Base-by-base conservation (phyloP, 108 stramenopile genomes). In the Nitzschia sp. region DNA sequence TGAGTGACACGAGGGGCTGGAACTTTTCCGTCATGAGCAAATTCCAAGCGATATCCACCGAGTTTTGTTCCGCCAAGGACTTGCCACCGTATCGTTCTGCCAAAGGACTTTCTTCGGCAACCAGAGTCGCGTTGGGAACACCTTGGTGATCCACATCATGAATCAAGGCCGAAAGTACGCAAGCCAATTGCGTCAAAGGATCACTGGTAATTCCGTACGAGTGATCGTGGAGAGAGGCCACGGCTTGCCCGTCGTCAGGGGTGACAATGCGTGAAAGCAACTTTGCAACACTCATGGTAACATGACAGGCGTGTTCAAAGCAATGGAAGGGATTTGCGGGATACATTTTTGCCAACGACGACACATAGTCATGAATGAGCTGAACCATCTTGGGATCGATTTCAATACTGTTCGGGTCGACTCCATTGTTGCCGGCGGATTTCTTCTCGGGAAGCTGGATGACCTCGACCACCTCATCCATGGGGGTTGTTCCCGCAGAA, bases 61-160 rank as follows among this genome's bases (percentile, higher is more conserved):
- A 58, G 21, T 58, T 58, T 27, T 58, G 57, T 21, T 58, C 57
- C 1, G 57, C 57, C n/a, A 58, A 17, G 34, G 26, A 27, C 1
- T 32, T 13, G 21, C 21, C 21, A 6, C 31, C n/a, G 34, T 58
- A 58, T 2, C 19, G 31, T 11, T 13, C 17, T 13, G 26, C 57
- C 13, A 58, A 21, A 17, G 31, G 32, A n/a, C n/a, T n/a, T 17
- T 58, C 34, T 4, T 58, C 57, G 0, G 13, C 16, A 21, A 33
- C 28, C 0, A 58, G 32, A 1, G 31, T 22, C 2, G 32, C 21
- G 33, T 58, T 58, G 1, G 57, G 57, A 34, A 58, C 57, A 31
- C 57, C 57, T 34, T n/a, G 57, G 32, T 58, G 57, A 32, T 58
- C 57, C 57, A 58, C 57, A 58, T 58, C 57, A 32, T 58, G 57